Evolutionary conservation across 2,329 filamentous ascomycete genomes (phyloP).

Genomic region (Simplicillium aogashimaense): DNA sequence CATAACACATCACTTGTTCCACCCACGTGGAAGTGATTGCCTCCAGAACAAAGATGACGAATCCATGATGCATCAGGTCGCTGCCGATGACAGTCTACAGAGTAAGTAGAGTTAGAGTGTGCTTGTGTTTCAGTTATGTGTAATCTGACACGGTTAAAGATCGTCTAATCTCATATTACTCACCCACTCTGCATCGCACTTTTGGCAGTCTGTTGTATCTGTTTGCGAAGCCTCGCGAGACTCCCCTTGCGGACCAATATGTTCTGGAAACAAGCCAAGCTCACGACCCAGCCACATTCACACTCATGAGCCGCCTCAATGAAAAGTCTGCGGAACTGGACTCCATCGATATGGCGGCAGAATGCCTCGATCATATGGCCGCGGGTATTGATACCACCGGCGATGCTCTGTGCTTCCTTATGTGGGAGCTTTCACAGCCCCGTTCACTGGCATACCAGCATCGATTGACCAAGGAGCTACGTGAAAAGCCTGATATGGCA

Average conservation of each 20-base stretch:
- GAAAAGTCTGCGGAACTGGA: constrained; percentile 37
- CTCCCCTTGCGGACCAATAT: constrained; percentile 49
- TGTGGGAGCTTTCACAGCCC: constrained; percentile 60
- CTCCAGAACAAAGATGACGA: constrained; percentile 45
- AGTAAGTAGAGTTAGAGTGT: constrained; percentile 35
- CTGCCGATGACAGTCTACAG: constrained; percentile 57
- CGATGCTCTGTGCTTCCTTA: constrained; percentile 58
- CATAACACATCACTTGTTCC: constrained; percentile 59
- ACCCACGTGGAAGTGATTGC: constrained; percentile 53
- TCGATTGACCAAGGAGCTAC: constrained; percentile 42
- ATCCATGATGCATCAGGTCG: constrained; percentile 58
- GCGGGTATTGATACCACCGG: constrained; percentile 65
- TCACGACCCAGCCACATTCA: constrained; percentile 39
- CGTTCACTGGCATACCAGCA: constrained; percentile 39
- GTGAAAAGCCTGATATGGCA: constrained; percentile 22
- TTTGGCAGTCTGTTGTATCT: constrained; percentile 34
- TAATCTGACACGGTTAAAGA: constrained; percentile 29
- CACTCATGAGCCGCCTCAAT: constrained; percentile 48
- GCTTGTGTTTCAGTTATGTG: no score
- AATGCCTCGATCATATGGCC: constrained; percentile 63
- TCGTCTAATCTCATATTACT: constrained; percentile 49
- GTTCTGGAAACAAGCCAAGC: constrained; percentile 42
- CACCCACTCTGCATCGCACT: constrained; percentile 38
- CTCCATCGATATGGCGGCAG: constrained; percentile 48
- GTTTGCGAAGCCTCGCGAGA: constrained; percentile 43